Evolutionary conservation across 148 eudicot genomes (phyloP), one percentile per base, ranked within the genome.

Genomic region (Euryodendron excelsum): DNA sequence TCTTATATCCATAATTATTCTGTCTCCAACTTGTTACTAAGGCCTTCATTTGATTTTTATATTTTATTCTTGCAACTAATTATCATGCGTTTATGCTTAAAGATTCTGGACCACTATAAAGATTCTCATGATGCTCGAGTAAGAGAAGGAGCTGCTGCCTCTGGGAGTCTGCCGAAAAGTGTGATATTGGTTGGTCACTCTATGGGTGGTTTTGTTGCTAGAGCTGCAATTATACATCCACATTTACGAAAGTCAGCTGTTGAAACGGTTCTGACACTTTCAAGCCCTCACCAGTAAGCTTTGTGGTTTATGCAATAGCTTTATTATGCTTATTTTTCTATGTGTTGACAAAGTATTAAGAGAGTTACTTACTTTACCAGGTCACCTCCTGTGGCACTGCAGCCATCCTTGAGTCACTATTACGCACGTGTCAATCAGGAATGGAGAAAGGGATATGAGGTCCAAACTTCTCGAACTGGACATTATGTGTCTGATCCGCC

Each of bases 141-240:
- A 73, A 90, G 74, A 77, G 94, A 90, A 83, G 97, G 94, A 77
- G 88, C 89, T 81, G 88, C 92, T 30, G 68, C 76, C 21, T 87
- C 93, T 74, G 83, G 87, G 53, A 81, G 80, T 69, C 82, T 86
- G 63, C 97, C 99, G 5, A 87, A 33, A 82, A 96, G 89, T 84
- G 99, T 96, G 63, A 84, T 96, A 84, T 75, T 96, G 83, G 93
- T 96, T 82, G 99, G 99, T 83, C 99, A 96, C 84, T 96, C 99
- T 76, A 90, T 93, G 96, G 99, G 99, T 71, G 99, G 99, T 80
- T 96, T 96, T 91, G 97, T 96, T 79, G 99, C 98, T 69, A 93
- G 99, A 90, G 99, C 98, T 77, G 97, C 97, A 56, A 63, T 83
- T 64, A 85, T 96, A 73, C 94, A 93, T 74, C 95, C 97, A 74